These are phyloP conservation scores for Kwoniella heveanensis DNA, from an alignment of 768 basidiomycete species.

Conservation along the genomic window DNA sequence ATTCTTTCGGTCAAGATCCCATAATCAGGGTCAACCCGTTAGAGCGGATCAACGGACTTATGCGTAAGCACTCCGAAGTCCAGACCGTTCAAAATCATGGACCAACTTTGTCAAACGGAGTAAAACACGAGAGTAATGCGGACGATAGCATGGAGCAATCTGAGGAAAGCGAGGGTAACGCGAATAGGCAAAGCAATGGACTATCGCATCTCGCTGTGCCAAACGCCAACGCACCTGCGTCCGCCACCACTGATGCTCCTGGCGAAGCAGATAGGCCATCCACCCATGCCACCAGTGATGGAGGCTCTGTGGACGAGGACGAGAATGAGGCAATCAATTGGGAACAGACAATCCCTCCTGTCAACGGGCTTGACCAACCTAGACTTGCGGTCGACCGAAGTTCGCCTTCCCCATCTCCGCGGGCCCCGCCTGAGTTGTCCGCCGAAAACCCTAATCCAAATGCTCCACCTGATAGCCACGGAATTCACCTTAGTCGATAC, in stretches of 20 bases:
- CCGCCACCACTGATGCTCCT: not conserved
- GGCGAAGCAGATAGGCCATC: not conserved
- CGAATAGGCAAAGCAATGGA: not conserved
- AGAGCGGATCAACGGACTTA: conserved; percentile 2
- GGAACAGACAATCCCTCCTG: conserved; percentile 1
- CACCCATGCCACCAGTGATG: not conserved
- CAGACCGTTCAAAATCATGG: too few species aligned
- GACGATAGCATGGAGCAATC: not conserved
- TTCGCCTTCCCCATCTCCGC: not conserved
- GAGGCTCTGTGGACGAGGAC: not conserved
- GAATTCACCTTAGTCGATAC: not conserved
- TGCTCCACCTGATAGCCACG: not conserved
- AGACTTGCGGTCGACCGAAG: not conserved
- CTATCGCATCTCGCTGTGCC: not conserved
- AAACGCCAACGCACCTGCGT: too few species aligned
- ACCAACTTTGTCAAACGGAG: too few species aligned
- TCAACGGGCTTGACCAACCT: not conserved
- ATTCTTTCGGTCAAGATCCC: conserved; percentile 3
- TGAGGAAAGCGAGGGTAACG: too few species aligned
- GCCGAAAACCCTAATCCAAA: not conserved
- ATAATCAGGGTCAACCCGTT: not conserved
- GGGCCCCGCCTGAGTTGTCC: not conserved
- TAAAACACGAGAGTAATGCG: not conserved
- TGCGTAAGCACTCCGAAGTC: not conserved
- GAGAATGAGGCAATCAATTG: conserved; percentile 17